A percentile compares a stretch with the other conserved stretches of the same genome.
phyloP scores from a whole-genome alignment of 2,329 filamentous ascomycete genomes.

The Pseudophaeomoniella oleicola region DNA sequence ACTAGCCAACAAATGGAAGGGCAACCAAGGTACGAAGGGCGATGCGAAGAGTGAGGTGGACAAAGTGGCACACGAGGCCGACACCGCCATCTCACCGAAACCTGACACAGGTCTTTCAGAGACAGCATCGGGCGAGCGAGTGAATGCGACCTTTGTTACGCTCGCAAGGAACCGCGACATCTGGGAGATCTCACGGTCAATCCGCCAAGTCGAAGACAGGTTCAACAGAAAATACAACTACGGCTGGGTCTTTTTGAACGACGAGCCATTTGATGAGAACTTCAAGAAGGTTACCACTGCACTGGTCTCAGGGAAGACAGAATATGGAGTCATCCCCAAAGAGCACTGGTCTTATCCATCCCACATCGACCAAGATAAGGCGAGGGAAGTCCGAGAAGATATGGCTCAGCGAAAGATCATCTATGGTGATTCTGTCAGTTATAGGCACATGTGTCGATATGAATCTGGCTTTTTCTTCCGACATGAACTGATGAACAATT shows the following conservation, averaged over 20 bases:
- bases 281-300: constrained; percentile 88
- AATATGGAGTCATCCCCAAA: constrained; percentile 75
- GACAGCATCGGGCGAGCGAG: constrained; percentile 51
- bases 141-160: constrained; percentile 96
- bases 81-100: constrained; percentile 9
- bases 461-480: constrained; percentile 99
- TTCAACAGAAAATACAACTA: constrained; percentile 97
- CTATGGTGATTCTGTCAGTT: constrained; percentile 92
- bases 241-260: constrained; percentile 98
- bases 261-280: constrained; percentile 78
- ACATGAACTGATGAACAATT: constrained; percentile 83
- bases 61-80: constrained; percentile 9
- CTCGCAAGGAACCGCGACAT: constrained; percentile 84
- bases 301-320: constrained; percentile 81
- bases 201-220: constrained; percentile 90
- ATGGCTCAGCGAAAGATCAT: constrained; percentile 94
- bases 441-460: constrained; percentile 98
- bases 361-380: constrained; percentile 91
- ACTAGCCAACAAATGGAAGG: constrained; percentile 9
- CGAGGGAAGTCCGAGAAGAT: constrained; percentile 76
- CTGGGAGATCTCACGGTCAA: constrained; percentile 94
- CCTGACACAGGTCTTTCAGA: constrained; percentile 2
- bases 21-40: constrained; percentile 1
- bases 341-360: constrained; percentile 97
- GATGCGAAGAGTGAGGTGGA: not conserved